Conservation (phyloP, 768 basidiomycete genomes). For the Hypholoma sublateritium region DNA sequence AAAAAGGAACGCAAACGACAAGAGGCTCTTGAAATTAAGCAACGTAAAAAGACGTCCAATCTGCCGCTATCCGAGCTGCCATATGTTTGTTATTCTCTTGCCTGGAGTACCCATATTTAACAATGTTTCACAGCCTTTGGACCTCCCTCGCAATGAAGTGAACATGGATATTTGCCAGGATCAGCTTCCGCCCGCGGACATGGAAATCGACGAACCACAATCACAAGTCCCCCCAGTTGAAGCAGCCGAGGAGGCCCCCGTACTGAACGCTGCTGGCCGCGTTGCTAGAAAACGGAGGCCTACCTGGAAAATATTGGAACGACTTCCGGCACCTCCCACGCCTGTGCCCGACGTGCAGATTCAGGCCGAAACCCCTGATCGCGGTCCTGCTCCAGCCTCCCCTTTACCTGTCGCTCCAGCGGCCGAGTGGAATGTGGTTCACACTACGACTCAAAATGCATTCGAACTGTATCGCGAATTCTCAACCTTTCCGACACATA, state of each 20-base stretch:
- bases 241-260: background rate
- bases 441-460: constrained; percentile 7
- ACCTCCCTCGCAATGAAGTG: too few relatives aligned
- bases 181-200: background rate
- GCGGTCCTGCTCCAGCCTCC: background rate
- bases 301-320: background rate
- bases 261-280: background rate
- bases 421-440: background rate
- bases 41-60: background rate
- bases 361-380: background rate
- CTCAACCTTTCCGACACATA: constrained; percentile 9
- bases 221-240: background rate
- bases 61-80: background rate
- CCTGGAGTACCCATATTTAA: too few relatives aligned
- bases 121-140: too few relatives aligned
- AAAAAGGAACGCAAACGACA: background rate
- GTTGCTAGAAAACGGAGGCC: background rate
- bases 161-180: too few relatives aligned
- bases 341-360: background rate
- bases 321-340: background rate
- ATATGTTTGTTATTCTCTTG: too few relatives aligned
- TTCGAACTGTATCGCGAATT: constrained; percentile 14
- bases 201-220: background rate
- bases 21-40: background rate
- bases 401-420: background rate